Evolutionary conservation across 2,329 filamentous ascomycete species (phyloP), one percentile per base, ranked within the genome.

Genomic region (Hypoxylon sp.): DNA sequence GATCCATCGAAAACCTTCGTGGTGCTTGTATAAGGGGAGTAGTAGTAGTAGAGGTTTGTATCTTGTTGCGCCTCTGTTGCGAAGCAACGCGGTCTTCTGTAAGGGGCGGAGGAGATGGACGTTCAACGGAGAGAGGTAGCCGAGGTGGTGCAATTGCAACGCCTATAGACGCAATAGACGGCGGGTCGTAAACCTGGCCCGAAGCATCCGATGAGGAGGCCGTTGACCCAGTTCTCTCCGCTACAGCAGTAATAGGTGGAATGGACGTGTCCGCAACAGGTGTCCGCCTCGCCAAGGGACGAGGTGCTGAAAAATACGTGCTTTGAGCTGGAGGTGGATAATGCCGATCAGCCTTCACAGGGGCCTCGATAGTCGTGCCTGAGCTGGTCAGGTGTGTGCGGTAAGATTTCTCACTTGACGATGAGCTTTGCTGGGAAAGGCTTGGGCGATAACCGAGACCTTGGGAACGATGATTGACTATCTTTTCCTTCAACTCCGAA

Each of bases 241-340:
- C 42, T 3, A 60, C 13, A 40, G 31, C 14, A 50, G 70, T 40
- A 20, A 60, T 53, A 61, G 63, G 50, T 27, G 68, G 42, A 22
- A 33, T 59, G 10, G 72, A 54, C 10, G 46, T 62, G 33, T 72
- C 73, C 25, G 59, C 8, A 53, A 51, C 66, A 20, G 64, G 50
- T 22, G 55, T 49, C 8, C 70, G 73, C n/a, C 69, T 68, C 64
- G 60, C 66, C 11, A 70, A 11, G 20, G 76, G 73, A 56, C 72
- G 75, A 66, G 74, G 74, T 14, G 73, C 70, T 42, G 74, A 70
- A 61, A 76, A 77, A 56, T 72, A 75, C 5, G 72, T 75, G 53
- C 71, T 76, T 27, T 73, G 73, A 13, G 74, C 69, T 14, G 42
- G 62, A 2, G 76, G 75, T 25, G 76, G 74, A 62, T 76, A 75